Conservation (phyloP, 2,329 filamentous ascomycete species). For the Plenodomus biglobosus region DNA sequence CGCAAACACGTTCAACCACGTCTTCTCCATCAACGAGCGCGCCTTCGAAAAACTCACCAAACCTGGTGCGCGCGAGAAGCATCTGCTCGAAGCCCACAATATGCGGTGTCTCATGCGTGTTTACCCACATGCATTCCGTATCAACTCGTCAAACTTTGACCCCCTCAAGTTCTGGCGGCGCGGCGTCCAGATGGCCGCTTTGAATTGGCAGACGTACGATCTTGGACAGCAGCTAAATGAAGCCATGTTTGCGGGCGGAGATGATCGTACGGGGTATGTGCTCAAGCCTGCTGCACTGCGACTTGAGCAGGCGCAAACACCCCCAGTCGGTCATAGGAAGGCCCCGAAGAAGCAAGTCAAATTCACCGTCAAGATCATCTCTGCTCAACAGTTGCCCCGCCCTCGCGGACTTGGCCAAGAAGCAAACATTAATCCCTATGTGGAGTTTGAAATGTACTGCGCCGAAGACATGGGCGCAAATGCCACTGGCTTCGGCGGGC, state of each 20-base stretch:
- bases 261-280: slow-evolving; percentile 86
- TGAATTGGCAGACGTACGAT: slow-evolving; percentile 99
- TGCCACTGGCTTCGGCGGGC: slow-evolving; percentile 66
- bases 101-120: slow-evolving; percentile 84
- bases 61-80: slow-evolving; percentile 73
- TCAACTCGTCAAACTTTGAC: slow-evolving; percentile 92
- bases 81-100: slow-evolving; percentile 83
- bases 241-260: slow-evolving; percentile 92
- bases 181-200: slow-evolving; percentile 94
- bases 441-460: slow-evolving; percentile 93
- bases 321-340: slow-evolving; percentile 58
- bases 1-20: slow-evolving; percentile 87
- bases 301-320: slow-evolving; percentile 30
- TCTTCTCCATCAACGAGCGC: slow-evolving; percentile 91
- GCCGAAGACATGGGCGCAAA: slow-evolving; percentile 87
- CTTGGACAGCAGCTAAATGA: slow-evolving; percentile 94
- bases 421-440: slow-evolving; percentile 83
- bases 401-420: slow-evolving; percentile 71
- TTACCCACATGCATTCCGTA: slow-evolving; percentile 79
- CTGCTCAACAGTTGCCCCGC: slow-evolving; percentile 90
- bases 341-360: slow-evolving; percentile 78
- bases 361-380: slow-evolving; percentile 86
- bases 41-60: slow-evolving; percentile 81
- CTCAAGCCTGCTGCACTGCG: slow-evolving; percentile 88
- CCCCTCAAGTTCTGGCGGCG: slow-evolving; percentile 91